phyloP scores from a whole-genome alignment of 352 stramenopile species.

The Phytophthora sojae region DNA sequence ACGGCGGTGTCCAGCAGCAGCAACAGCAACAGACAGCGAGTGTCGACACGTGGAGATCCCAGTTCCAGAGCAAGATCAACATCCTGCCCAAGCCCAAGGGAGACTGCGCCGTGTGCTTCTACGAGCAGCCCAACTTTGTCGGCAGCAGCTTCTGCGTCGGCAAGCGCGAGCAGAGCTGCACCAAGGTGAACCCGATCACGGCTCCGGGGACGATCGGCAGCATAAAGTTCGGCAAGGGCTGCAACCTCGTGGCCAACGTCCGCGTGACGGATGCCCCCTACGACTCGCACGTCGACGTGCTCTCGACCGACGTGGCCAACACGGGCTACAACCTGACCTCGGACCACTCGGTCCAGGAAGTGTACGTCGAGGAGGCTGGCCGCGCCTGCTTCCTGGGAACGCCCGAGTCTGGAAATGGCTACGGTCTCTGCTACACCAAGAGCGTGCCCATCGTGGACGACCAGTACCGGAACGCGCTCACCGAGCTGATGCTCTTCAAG shows the following conservation, averaged over 20 bases:
- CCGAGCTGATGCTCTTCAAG: constrained; percentile 55
- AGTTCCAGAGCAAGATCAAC: constrained; percentile 39
- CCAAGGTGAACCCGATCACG: constrained; percentile 42
- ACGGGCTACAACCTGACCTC: constrained; percentile 47
- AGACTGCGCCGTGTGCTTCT: constrained; percentile 55
- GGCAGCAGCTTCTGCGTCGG: constrained; percentile 46
- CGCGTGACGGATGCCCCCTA: constrained; percentile 49
- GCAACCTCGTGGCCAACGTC: constrained; percentile 49
- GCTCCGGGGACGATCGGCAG: constrained; percentile 49
- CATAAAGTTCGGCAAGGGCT: constrained; percentile 51
- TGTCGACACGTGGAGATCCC: constrained; percentile 26
- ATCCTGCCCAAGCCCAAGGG: constrained; percentile 27
- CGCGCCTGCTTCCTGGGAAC: constrained; percentile 46
- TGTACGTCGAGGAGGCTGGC: constrained; percentile 59
- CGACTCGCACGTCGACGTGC: constrained; percentile 40
- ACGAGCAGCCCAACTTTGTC: constrained; percentile 43
- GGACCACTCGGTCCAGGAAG: constrained; percentile 42
- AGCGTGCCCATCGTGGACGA: constrained; percentile 32
- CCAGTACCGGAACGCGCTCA: constrained; percentile 42
- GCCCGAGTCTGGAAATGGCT: constrained; percentile 15
- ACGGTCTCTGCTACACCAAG: constrained; percentile 49
- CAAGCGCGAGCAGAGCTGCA: constrained; percentile 34
- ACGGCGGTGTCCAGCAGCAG: no score
- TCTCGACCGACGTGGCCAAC: constrained; percentile 36
- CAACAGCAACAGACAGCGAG: neutral